phyloP scores from a whole-genome alignment of 2,329 filamentous ascomycete genomes.

The Trichoderma sp. region DNA sequence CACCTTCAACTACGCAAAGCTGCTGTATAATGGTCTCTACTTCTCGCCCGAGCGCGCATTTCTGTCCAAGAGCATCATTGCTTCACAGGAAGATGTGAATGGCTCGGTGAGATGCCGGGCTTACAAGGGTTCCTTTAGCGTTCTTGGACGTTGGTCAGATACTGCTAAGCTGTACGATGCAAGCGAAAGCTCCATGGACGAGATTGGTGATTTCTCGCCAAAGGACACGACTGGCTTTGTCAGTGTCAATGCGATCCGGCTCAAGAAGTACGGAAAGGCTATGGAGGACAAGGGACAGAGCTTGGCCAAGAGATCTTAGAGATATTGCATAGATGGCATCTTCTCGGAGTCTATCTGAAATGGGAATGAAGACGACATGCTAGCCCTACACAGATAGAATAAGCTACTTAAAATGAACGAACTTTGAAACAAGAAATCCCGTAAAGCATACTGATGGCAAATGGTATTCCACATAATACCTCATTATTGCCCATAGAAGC shows the following conservation, averaged over 20 bases:
- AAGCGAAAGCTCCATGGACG: slow-evolving; percentile 7
- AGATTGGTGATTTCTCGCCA: slow-evolving; percentile 11
- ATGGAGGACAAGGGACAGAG: slow-evolving; percentile 1
- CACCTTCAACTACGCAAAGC: slow-evolving; percentile 5
- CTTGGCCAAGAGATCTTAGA: slow-evolving; percentile 1
- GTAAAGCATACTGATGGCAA: background rate
- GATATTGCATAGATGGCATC: background rate
- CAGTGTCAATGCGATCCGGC: background rate
- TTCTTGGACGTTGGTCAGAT: slow-evolving; percentile 5
- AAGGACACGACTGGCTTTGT: slow-evolving; percentile 7
- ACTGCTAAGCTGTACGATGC: slow-evolving; percentile 2
- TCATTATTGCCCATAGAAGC: no score
- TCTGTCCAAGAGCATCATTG: background rate
- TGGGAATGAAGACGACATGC: background rate
- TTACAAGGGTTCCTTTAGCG: background rate
- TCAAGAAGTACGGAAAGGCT: slow-evolving; percentile 6
- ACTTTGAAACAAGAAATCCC: background rate
- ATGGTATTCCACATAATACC: background rate
- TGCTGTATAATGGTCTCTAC: slow-evolving; percentile 1
- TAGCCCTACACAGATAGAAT: background rate
- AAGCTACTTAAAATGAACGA: background rate
- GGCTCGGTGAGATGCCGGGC: background rate
- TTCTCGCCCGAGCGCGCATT: slow-evolving; percentile 2
- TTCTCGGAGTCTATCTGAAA: background rate
- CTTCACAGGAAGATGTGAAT: background rate